Evolutionary conservation across 2,329 filamentous ascomycete species (phyloP).

Genomic region (Pestalotiopsis fici): DNA sequence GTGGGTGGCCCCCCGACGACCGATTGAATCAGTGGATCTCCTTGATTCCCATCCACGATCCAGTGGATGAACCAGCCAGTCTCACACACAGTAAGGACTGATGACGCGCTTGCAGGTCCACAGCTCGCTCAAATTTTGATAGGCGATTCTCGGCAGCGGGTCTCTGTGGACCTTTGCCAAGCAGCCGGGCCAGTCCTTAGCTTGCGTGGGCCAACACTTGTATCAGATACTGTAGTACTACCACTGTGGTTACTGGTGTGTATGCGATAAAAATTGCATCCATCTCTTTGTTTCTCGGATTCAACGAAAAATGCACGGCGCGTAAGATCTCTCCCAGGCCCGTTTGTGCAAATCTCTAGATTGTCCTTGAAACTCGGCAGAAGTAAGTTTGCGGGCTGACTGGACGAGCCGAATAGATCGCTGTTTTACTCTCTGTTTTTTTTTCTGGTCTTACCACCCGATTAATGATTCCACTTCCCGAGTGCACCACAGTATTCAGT

Average conservation of each 20-base stretch:
- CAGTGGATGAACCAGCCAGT: not conserved
- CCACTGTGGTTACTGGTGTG: not conserved
- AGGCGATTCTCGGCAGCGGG: constrained; percentile 6
- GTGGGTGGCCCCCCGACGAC: no score
- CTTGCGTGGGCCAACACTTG: not conserved
- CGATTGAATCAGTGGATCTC: not conserved
- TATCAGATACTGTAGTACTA: constrained; percentile 4
- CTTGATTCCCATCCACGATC: not conserved
- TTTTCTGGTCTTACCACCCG: not conserved
- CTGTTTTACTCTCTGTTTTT: not conserved
- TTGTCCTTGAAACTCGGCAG: not conserved
- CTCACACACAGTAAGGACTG: not conserved
- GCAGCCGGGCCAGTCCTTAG: not conserved
- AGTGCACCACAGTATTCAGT: not conserved
- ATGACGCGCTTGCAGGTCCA: constrained; percentile 7
- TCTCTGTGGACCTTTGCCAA: not conserved
- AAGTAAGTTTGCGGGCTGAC: not conserved
- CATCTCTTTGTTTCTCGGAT: not conserved
- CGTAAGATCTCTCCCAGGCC: not conserved
- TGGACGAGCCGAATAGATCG: not conserved
- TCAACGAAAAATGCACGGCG: not conserved
- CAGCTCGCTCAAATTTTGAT: constrained; percentile 11
- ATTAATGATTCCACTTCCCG: not conserved
- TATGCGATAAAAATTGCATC: not conserved
- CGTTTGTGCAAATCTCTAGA: not conserved